phyloP scores from a whole-genome alignment of 2,329 filamentous ascomycete genomes.

The Fusarium paranaense region DNA sequence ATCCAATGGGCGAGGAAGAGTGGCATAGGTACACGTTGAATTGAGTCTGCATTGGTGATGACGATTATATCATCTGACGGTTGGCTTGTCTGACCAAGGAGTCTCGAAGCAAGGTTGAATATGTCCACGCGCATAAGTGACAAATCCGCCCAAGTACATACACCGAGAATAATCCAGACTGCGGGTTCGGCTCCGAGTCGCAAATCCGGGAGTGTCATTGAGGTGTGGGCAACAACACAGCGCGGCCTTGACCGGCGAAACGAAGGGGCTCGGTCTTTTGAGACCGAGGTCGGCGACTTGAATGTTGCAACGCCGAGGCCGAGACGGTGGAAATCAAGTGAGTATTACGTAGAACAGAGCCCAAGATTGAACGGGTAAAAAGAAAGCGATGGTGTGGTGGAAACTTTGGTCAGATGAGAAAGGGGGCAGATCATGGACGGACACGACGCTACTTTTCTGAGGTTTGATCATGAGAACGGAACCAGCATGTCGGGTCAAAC shows the following conservation, averaged over 20 bases:
- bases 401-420: conserved; percentile 7
- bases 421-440: not conserved
- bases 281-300: not conserved
- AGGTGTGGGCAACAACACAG: not conserved
- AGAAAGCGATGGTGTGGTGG: conserved; percentile 1
- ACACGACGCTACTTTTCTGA: not conserved
- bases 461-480: conserved; percentile 10
- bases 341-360: not conserved
- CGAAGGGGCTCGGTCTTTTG: not conserved
- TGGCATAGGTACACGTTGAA: not conserved
- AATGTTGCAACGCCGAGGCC: not conserved
- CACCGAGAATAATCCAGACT: not conserved
- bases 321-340: not conserved
- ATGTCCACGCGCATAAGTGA: not conserved
- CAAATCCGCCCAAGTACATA: not conserved
- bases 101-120: not conserved
- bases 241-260: not conserved
- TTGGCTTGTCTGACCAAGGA: not conserved
- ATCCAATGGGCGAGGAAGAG: not conserved
- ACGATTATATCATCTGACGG: not conserved
- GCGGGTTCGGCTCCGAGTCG: conserved; percentile 14
- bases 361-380: not conserved
- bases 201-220: conserved; percentile 5
- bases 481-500: not conserved
- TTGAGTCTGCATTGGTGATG: not conserved